Evolutionary conservation across 176 grass and related monocot species (phyloP), one percentile per base, ranked within the genome.

Genomic region (Avena eriantha): DNA sequence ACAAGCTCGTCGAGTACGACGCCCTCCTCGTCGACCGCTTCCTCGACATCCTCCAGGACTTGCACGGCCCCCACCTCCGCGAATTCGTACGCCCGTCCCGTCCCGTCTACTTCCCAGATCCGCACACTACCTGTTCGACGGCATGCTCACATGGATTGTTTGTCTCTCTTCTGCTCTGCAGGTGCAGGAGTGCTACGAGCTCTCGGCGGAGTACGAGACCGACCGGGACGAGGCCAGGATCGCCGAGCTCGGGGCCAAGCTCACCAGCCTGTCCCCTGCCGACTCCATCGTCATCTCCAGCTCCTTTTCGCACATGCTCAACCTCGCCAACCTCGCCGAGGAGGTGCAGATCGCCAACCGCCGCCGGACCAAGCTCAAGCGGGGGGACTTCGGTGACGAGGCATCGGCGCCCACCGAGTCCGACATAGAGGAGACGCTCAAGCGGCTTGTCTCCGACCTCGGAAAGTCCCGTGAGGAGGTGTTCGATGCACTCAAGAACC

Each of bases 301-400:
- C 54, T 99, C 97, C 41, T 99, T 99, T 82, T 99, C 97, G 74
- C 97, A 99, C 87, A 99, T 99, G 97, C 97, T 99, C 84, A 99
- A 99, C 83, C 87, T 99, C 53, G 97, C 94, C 59, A 99, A 96
- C 81, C 88, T 99, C 65, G 97, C 97, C 10, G 97, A 99, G 90
- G 97, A 96, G 87, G 97, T 99, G 63, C 97, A 99, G 90, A 94
- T 99, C 54, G 97, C 92, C 6, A 80, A 93, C 53, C 90, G 94
- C 34, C 93, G 92, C 72, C 88, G 97, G 90, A 99, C 84, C 92
- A 99, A 99, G 88, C 88, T 92, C 76, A 96, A 85, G 85, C 93
- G 95, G 6, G 90, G 97, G 45, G 94, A 94, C 86, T 96, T 99
- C 78, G 90, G 60, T 11, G 97, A 99, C 68, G 97, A 99, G 85